Percentiles rank a stretch among this genome's conserved stretches.
Conservation (phyloP, 345 rosid species). For the Salix suchowensis region DNA sequence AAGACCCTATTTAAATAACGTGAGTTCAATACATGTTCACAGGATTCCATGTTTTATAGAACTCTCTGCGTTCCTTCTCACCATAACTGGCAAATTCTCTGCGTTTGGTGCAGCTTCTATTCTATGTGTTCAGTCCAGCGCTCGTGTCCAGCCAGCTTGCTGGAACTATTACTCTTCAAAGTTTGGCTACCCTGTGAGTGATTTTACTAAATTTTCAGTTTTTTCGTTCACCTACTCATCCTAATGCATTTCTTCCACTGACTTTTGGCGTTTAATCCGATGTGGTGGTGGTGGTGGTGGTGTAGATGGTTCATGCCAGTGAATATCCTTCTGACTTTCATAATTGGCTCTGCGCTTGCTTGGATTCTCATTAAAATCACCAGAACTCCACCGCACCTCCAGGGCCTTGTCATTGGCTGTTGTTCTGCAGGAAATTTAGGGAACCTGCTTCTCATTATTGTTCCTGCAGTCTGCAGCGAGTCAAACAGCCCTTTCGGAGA, state of each 20-base stretch:
- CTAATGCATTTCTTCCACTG: too few relatives aligned
- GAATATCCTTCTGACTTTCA: conserved; percentile 32
- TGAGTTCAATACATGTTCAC: background rate
- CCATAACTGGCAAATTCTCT: background rate
- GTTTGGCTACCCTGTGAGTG: background rate
- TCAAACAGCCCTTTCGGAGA: conserved; percentile 36
- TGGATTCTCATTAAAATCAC: conserved; percentile 39
- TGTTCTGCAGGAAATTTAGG: conserved; percentile 46
- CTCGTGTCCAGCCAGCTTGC: conserved; percentile 37
- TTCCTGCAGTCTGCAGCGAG: conserved; percentile 41
- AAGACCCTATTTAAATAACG: background rate
- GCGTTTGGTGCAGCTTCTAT: background rate
- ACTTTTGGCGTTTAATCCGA: too few relatives aligned
- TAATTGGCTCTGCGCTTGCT: conserved; percentile 34
- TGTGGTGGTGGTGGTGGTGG: background rate
- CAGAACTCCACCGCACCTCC: conserved; percentile 33
- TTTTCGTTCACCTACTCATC: too few relatives aligned
- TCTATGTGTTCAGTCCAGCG: background rate
- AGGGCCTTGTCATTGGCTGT: conserved; percentile 47
- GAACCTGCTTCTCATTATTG: conserved; percentile 34
- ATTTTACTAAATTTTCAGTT: conserved; percentile 38
- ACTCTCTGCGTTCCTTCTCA: background rate
- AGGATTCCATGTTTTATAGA: background rate
- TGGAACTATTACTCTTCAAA: background rate
- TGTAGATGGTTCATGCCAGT: conserved; percentile 58